These are phyloP conservation scores for Leucosporidium yakuticum DNA, from an alignment of 768 basidiomycete genomes.

Conservation along the genomic window DNA sequence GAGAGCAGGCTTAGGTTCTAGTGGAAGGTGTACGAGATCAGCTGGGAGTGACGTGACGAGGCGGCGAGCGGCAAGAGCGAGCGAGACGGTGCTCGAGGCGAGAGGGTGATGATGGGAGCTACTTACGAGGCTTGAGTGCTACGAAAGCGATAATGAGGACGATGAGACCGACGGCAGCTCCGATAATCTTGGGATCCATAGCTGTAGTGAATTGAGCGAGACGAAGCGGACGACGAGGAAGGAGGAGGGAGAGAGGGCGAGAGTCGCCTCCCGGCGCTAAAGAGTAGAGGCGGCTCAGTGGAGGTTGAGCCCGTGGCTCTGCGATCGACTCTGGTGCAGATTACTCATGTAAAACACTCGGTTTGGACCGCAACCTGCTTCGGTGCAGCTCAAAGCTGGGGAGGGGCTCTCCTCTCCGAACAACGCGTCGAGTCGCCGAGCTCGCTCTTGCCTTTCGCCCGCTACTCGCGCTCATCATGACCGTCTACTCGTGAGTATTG, in stretches of 20 bases:
- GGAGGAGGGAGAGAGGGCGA: not conserved
- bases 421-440: too few species aligned
- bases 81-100: not conserved
- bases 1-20: conserved; percentile 65
- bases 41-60: too few species aligned
- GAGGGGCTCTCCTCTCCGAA: not conserved
- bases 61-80: not conserved
- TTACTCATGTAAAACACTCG: too few species aligned
- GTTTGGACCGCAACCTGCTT: too few species aligned
- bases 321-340: too few species aligned
- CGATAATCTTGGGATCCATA: conserved; percentile 17
- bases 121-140: conserved; percentile 11
- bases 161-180: conserved; percentile 18
- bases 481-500: not conserved
- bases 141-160: conserved; percentile 10
- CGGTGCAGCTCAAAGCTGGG: too few species aligned
- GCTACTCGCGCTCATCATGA: not conserved
- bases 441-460: not conserved
- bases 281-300: not conserved
- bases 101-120: not conserved
- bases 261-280: not conserved
- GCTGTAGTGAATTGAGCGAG: not conserved
- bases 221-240: not conserved
- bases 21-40: not conserved
- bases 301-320: not conserved